Evolutionary conservation across 352 stramenopile species (phyloP), one percentile per base, ranked within the genome.

Genomic region (Phytopythium chamaehyphon): DNA sequence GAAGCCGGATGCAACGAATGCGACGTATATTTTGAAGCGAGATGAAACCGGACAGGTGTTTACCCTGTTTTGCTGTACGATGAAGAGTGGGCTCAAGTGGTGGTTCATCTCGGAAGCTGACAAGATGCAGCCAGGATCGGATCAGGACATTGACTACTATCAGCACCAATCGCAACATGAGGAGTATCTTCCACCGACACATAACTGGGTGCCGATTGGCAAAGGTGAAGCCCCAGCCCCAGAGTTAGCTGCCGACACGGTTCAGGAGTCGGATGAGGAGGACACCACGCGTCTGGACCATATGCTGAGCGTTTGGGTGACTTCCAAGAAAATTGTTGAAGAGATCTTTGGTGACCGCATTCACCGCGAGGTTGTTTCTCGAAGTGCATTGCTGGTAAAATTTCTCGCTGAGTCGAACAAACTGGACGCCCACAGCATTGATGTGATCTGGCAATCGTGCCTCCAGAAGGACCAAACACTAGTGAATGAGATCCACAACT

Each of bases 81-180:
- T 99, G 96, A 96, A 98, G 57, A 98, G 90, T 50, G 94, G 97
- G 6, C 86, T 97, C 36, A 98, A 98, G 73, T 99, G 96, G 96
- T 99, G 97, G 97, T 99, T 99, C 64, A 95, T 99, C 40, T 98
- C 92, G 22, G 95, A 98, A 61, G 96, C 96, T 1, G 97, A 99
- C 63, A 88, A 96, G 56, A 90, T 97, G 63, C 90, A 98, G 55
- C 96, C 96, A 31, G 97, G 97, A 23, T 98, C 97, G 7, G 96
- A 99, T 63, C 95, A 98, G 60, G 97, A 99, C 70, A 95, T 98
- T 58, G 96, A 99, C 66, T 99, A 99, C 67, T 99, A 99, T 66
- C 95, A 99, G 64, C 94, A 99, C 58, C 96, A 98, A 64, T 98
- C 91, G 3, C 76, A 88, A 53, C 80, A 95, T 47, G 94, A 99